Conservation (phyloP, 768 basidiomycete genomes). For the Pulveroboletus sp. region DNA sequence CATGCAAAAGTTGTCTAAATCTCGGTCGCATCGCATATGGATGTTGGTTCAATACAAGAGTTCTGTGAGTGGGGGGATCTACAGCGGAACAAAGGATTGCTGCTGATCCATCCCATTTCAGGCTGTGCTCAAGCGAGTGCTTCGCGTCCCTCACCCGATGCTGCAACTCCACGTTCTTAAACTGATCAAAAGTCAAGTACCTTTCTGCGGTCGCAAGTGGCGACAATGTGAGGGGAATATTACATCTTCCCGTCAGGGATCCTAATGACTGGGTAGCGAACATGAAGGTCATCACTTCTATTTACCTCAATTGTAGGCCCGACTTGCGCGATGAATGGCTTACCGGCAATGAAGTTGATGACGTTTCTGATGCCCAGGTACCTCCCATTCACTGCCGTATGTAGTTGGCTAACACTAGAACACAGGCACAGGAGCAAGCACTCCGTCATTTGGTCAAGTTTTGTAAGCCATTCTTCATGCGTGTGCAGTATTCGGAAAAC, state of each 20-base stretch:
- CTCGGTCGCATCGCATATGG: slow-evolving; percentile 89
- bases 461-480: slow-evolving; percentile 52
- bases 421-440: slow-evolving; percentile 90
- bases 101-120: slow-evolving; percentile 33
- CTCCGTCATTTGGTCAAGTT: slow-evolving; percentile 92
- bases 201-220: slow-evolving; percentile 98
- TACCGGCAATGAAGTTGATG: slow-evolving; percentile 87
- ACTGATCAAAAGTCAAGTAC: slow-evolving; percentile 97
- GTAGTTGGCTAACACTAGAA: slow-evolving; percentile 9
- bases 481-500: background rate
- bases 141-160: slow-evolving; percentile 91
- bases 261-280: slow-evolving; percentile 58
- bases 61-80: slow-evolving; percentile 67
- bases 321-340: slow-evolving; percentile 98
- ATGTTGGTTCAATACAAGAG: slow-evolving; percentile 98
- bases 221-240: slow-evolving; percentile 68
- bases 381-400: slow-evolving; percentile 12
- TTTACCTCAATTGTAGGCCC: slow-evolving; percentile 95
- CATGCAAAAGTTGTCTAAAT: slow-evolving; percentile 96
- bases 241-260: background rate
- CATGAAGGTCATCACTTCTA: slow-evolving; percentile 99
- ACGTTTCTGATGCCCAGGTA: slow-evolving; percentile 87
- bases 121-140: slow-evolving; percentile 93
- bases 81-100: background rate
- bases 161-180: slow-evolving; percentile 93